Percentiles rank a stretch among this genome's conserved stretches.
These are phyloP conservation scores for Populus alba DNA, from an alignment of 345 rosid species.

Conservation along the genomic window DNA sequence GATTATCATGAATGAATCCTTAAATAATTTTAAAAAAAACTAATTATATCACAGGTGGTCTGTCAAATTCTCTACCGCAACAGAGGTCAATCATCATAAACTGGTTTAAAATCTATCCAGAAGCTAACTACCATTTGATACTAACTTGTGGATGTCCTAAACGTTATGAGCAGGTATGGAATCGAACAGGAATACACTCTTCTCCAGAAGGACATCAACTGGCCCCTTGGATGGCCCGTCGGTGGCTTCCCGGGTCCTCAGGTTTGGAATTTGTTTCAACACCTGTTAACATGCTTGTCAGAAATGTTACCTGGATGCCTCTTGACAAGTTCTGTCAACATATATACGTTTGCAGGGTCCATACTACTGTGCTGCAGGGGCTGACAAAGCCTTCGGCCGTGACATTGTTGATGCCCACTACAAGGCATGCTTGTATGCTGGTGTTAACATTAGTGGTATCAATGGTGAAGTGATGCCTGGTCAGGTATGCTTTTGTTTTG, in stretches of 20 bases:
- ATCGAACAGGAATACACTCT: conserved; percentile 83
- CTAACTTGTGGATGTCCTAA: background rate
- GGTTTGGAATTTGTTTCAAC: conserved; percentile 20
- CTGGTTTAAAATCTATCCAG: background rate
- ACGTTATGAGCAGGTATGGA: conserved; percentile 50
- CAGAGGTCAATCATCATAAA: background rate
- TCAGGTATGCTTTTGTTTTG: conserved; percentile 35
- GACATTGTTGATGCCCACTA: conserved; percentile 76
- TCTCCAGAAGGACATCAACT: conserved; percentile 51
- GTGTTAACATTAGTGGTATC: conserved; percentile 68
- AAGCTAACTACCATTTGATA: background rate
- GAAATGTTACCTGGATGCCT: background rate
- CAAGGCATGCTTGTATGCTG: conserved; percentile 84
- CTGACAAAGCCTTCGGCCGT: conserved; percentile 77
- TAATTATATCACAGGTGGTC: too few relatives aligned
- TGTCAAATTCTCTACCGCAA: background rate
- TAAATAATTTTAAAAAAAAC: too few relatives aligned
- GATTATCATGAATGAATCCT: background rate
- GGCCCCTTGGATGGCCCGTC: conserved; percentile 80
- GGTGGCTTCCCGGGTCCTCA: conserved; percentile 85
- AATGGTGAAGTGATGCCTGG: conserved; percentile 93
- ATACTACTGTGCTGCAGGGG: conserved; percentile 77
- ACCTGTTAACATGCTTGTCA: background rate
- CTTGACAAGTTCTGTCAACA: background rate
- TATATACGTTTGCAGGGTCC: conserved; percentile 51